These are phyloP conservation scores for Schwanniomyces polymorphus DNA, from an alignment of 805 yeast genomes.

Conservation along the genomic window DNA sequence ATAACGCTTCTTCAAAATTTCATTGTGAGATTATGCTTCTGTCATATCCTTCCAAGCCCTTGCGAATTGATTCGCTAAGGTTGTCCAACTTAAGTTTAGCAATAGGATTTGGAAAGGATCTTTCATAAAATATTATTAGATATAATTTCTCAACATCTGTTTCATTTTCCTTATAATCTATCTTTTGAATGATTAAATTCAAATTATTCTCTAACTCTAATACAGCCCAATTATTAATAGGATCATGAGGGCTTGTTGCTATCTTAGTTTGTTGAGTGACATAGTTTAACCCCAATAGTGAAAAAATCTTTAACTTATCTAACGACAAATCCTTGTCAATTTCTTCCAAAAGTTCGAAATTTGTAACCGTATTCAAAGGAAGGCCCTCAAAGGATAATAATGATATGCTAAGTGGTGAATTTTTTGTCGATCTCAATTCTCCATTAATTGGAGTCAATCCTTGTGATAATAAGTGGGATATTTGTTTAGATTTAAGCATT, in stretches of 20 bases:
- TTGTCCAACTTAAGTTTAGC: slow-evolving; percentile 39
- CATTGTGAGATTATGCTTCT: slow-evolving; percentile 9
- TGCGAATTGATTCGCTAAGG: slow-evolving; percentile 24
- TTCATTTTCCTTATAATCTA: slow-evolving; percentile 9
- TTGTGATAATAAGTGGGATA: slow-evolving; percentile 34
- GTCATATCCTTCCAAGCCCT: slow-evolving; percentile 35
- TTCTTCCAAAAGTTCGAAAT: slow-evolving; percentile 13
- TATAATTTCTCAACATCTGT: slow-evolving; percentile 17
- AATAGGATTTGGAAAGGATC: slow-evolving; percentile 24
- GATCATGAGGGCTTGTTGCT: slow-evolving; percentile 1
- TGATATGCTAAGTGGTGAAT: slow-evolving; percentile 29
- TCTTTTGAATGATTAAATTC: slow-evolving; percentile 25
- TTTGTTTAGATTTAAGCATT: slow-evolving; percentile 43
- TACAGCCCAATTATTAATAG: slow-evolving; percentile 25
- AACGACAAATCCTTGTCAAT: slow-evolving; percentile 10
- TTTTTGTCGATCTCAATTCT: slow-evolving; percentile 7
- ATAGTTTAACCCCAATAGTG: slow-evolving; percentile 34
- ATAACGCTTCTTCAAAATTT: slow-evolving; percentile 19
- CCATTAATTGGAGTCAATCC: slow-evolving; percentile 20
- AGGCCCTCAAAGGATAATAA: slow-evolving; percentile 37
- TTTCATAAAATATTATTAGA: slow-evolving; percentile 32
- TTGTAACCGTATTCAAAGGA: slow-evolving; percentile 38
- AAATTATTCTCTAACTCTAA: slow-evolving; percentile 28
- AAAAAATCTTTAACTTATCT: slow-evolving; percentile 33
- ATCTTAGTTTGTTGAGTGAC: slow-evolving; percentile 10